Base-by-base conservation (phyloP, 192 early-diverging fungal species). In the Coemansia sp. region DNA sequence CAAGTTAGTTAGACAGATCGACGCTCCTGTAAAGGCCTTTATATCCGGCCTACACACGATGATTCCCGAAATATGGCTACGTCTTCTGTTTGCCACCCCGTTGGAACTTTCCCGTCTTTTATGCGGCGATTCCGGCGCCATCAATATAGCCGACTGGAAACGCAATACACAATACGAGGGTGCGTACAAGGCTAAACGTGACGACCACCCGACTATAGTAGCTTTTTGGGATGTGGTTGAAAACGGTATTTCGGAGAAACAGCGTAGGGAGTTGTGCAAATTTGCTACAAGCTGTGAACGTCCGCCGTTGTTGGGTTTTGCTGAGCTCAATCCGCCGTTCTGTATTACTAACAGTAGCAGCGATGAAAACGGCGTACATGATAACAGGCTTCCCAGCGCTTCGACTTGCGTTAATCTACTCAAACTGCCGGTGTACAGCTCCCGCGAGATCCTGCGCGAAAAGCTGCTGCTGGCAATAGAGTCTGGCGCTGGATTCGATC, bases 221-320 rank as follows among this genome's bases (percentile, higher is more conserved):
- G 69, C 84, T 6, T 93, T 99, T 52, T 92, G 91, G 91, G 58
- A 79, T 20, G 82, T 88, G 29, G 84, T 92, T 4, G 69, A 66
- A 45, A 34, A 70, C 14, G 61, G 55, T 30, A 67, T 90, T 29
- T 58, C 36, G 7, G 82, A 87, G 45, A 75, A 70, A 33, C 81
- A 91, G 63, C 66, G 77, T 18, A 60, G 78, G n/a, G 55, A 63
- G 31, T 77, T 92, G 59, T 82, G 96, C 45, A 90, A 90, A 68
- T 99, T 99, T 85, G 87, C 95, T 7, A 99, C 96, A 5, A 92
- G 89, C 60, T 97, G 95, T 68, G 85, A 90, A 36, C 75, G 96
- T 42, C 94, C 94, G 22, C 96, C 96, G 22, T 66, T 99, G 51
- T 72, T 99, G 38, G 96, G 96, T 6, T 99, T 99, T 65, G 45